A percentile compares a stretch with the other conserved stretches of the same genome.
Evolutionary conservation across 805 yeast species (phyloP).

Genomic region (Komagataella mondaviorum): DNA sequence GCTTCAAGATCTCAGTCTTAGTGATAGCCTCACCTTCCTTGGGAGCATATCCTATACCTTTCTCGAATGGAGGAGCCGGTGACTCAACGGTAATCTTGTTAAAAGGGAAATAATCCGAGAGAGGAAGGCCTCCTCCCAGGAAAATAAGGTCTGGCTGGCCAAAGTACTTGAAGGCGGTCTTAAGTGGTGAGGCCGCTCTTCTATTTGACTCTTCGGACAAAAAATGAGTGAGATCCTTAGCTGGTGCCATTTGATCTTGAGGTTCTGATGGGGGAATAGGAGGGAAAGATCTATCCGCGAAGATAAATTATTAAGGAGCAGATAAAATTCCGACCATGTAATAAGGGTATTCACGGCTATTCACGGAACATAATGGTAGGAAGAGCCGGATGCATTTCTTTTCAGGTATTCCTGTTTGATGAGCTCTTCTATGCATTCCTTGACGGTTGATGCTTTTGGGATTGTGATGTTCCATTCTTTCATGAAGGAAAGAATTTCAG

Average conservation of each 20-base stretch:
- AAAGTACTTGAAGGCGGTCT: constrained; percentile 70
- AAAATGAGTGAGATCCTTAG: constrained; percentile 66
- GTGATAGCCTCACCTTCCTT: constrained; percentile 24
- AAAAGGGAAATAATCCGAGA: constrained; percentile 87
- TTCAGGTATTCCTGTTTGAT: neutral
- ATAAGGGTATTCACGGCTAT: neutral
- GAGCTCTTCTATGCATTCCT: neutral
- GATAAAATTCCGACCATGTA: neutral
- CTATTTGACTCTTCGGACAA: constrained; percentile 68
- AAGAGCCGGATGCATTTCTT: neutral
- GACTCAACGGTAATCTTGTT: constrained; percentile 56
- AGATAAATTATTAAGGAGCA: no score
- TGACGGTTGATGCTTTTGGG: neutral
- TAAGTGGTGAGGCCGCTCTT: constrained; percentile 70
- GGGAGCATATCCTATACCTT: constrained; percentile 62
- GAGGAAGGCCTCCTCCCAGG: constrained; percentile 92
- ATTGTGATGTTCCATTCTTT: neutral
- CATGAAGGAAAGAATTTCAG: neutral
- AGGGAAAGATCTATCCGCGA: neutral
- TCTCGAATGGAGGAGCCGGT: constrained; percentile 68
- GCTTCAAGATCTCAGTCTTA: constrained; percentile 21
- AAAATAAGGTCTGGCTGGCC: constrained; percentile 67
- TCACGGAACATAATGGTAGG: neutral
- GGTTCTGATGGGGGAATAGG: neutral
- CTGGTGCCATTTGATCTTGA: constrained; percentile 11